Evolutionary conservation across 306 rosid species (phyloP).

Genomic region (Hippophae rhamnoides): DNA sequence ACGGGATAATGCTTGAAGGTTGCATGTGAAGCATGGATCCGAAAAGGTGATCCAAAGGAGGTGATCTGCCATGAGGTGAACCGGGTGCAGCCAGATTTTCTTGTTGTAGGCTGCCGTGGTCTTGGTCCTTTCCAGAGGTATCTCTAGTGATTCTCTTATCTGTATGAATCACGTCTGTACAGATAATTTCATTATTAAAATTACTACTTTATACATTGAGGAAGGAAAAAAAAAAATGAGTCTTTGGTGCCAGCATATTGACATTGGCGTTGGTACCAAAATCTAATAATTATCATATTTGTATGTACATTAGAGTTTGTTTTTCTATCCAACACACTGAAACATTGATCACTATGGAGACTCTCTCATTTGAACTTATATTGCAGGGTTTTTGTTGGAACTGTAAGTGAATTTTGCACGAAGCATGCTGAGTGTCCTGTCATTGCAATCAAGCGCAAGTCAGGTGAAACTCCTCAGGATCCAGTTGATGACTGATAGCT

Average conservation of each 20-base stretch:
- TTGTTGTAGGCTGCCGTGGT: conserved; percentile 87
- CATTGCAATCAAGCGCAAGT: conserved; percentile 77
- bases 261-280: no score
- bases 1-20: conserved; percentile 33
- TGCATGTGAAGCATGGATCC: conserved; percentile 77
- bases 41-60: conserved; percentile 32
- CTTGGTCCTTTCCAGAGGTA: conserved; percentile 97
- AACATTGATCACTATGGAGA: neutral
- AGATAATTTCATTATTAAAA: no score
- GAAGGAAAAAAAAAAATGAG: no score
- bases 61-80: conserved; percentile 64
- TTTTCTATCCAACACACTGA: no score
- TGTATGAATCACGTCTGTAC: no score
- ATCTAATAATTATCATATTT: no score
- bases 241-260: no score
- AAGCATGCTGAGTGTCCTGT: conserved; percentile 99
- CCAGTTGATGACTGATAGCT: conserved; percentile 76
- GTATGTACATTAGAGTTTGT: no score
- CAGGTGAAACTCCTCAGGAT: conserved; percentile 73
- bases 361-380: conserved; percentile 1
- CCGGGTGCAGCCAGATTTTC: conserved; percentile 61
- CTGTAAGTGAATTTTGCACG: conserved; percentile 86
- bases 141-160: neutral
- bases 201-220: no score
- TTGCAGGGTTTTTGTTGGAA: conserved; percentile 89